Base-by-base conservation (phyloP, 495 filamentous ascomycete genomes). In the Oleoguttula mirabilis region DNA sequence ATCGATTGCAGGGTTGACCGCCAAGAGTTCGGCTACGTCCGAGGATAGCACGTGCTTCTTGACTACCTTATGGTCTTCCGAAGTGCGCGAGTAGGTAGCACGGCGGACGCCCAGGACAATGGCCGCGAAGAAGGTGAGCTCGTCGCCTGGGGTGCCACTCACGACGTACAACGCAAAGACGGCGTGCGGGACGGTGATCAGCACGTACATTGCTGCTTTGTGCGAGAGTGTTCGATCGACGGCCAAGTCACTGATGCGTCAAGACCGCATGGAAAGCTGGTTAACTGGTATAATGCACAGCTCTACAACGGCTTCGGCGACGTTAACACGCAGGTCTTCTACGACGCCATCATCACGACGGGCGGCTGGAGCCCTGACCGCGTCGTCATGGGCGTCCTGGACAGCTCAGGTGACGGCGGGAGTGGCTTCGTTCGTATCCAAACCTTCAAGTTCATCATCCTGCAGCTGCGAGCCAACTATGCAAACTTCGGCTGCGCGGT, bases 231-330 rank as follows among this genome's bases (percentile, higher is more conserved):
- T n/a, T n/a, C 65, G 16, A 67, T 88, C 23, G 80, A 86, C 55
- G 61, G 67, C 16, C 67, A 79, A 6, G 81, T 79, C 3, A 52
- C 59, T 8, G 70, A 78, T 49, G 81, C 88, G 27, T 66, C 62
- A 14, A 11, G 30, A 3, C 39, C 39, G 6, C 33, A 43, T 19
- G 43, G 43, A 22, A 39, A 47, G 22, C 17, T 40, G 14, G 43
- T 47, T 11, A 34, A 47, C 30, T 92, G 84, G 75, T 90, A 90
- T 52, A 90, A 90, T 46, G 63, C 75, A 11, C 85, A 90, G 55
- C 90, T 90, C 54, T 92, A 92, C 54, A 82, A 79, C 51, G 81
- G 81, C 1, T 92, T 80, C 71, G 85, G 84, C 11, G 66, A 66
- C 21, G 65, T 82, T 19, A 66, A 66, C 10, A 68, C 66, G 48